Base-by-base conservation (phyloP, 768 basidiomycete genomes). In the Tulasnella sp. region DNA sequence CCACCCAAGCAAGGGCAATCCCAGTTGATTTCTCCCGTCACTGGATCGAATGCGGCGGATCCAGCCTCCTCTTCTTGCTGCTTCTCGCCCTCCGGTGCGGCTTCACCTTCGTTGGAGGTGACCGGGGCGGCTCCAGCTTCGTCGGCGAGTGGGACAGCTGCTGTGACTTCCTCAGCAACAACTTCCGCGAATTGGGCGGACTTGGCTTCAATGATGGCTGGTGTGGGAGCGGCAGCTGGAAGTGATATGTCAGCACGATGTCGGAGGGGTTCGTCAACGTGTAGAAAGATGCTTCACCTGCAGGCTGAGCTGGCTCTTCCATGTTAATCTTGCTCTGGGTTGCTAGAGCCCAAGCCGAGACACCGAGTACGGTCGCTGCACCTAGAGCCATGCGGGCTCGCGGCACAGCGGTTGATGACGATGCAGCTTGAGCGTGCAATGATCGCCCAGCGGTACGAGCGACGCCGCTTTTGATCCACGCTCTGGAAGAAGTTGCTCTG, bases 1-100 rank as follows among this genome's bases (percentile, higher is more conserved):
- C 97, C 97, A 39, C 97, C 97, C 9, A 99, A 89, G 83, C 97
- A 99, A 1, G 97, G 95, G 83, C 97, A 99, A 82, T 98, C 97
- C 97, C 97, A 99, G 85, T 99, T 99, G 81, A 99, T 99, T 87
- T 98, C 96, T 64, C 97, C 97, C 1, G 97, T 99, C 78, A 89
- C 95, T 25, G 96, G 96, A 84, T 99, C 92, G 86, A 89, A 99
- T 5, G 97, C 97, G 49, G 88, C 88, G 54, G 83, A 78, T 45
- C 76, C 78, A 42, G 67, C 67, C 1, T 69, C 76, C 73, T 77
- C 78, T 42, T 78, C 69, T 29, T 73, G 42, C n/a, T n/a, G n/a
- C 29, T 34, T 64, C 58, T 64, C 58, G 58, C 58, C 58, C 58
- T 64, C 58, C 15, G 58, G 29, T 29, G 58, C 5, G 58, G 31